A percentile compares a stretch with the other conserved stretches of the same genome.
Evolutionary conservation across 148 eudicot species (phyloP).

Genomic region (Arctostaphylos glauca): DNA sequence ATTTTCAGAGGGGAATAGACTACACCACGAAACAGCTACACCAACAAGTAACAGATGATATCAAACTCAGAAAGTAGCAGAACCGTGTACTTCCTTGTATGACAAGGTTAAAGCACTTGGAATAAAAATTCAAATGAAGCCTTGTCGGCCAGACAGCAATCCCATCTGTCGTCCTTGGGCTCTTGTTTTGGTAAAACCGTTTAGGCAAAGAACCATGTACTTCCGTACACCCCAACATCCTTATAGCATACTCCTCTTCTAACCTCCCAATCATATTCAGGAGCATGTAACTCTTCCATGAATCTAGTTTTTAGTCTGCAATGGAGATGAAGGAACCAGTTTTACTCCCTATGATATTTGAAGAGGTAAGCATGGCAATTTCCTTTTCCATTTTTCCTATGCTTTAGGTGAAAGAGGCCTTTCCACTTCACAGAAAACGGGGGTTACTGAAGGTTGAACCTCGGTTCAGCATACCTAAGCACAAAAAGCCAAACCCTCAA

Average conservation of each 20-base stretch:
- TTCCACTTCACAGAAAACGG: neutral
- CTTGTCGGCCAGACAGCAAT: neutral
- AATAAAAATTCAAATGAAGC: neutral
- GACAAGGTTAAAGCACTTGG: neutral
- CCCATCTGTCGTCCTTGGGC: neutral
- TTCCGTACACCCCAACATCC: neutral
- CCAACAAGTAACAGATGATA: neutral
- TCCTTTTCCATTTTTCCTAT: neutral
- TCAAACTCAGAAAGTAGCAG: neutral
- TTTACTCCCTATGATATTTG: neutral
- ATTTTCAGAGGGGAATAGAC: neutral
- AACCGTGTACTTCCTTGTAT: no score
- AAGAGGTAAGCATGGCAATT: neutral
- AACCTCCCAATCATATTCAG: slow-evolving; percentile 2
- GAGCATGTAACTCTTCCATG: neutral
- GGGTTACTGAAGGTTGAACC: neutral
- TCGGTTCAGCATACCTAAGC: neutral
- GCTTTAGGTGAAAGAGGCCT: neutral
- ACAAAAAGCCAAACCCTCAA: neutral
- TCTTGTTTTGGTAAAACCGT: neutral
- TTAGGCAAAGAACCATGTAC: neutral
- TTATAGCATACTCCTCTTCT: neutral
- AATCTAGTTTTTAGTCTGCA: neutral
- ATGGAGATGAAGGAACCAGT: neutral
- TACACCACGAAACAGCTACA: neutral